Evolutionary conservation across 2,329 filamentous ascomycete genomes (phyloP).

Genomic region (Clonostachys sp.): DNA sequence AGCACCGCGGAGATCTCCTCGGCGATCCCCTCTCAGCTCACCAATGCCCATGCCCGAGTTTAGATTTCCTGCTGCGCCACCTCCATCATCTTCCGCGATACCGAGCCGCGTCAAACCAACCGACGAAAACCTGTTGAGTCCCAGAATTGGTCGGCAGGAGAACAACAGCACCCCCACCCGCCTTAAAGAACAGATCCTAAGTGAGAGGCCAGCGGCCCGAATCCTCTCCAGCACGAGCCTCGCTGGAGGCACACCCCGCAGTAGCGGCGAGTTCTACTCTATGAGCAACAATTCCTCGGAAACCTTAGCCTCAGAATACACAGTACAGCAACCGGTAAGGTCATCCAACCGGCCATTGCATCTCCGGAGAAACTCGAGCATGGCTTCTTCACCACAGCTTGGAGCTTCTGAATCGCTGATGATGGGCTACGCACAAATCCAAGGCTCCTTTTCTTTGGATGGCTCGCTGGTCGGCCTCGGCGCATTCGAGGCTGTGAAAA

Average conservation of each 20-base stretch:
- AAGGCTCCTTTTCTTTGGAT: conserved; percentile 87
- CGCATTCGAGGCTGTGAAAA: conserved; percentile 92
- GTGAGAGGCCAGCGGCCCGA: conserved; percentile 47
- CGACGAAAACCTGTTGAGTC: conserved; percentile 34
- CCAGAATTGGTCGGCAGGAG: conserved; percentile 26
- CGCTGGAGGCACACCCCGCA: conserved; percentile 72
- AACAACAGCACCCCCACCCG: conserved; percentile 40
- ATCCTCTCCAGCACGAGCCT: conserved; percentile 76
- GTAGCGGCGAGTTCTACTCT: conserved; percentile 92
- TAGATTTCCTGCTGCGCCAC: conserved; percentile 46
- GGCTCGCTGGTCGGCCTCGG: conserved; percentile 85
- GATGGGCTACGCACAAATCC: conserved; percentile 96
- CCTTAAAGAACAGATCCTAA: conserved; percentile 44
- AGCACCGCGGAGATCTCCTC: conserved; percentile 16
- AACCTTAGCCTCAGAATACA: conserved; percentile 86
- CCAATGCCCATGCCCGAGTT: conserved; percentile 48
- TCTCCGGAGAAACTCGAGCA: conserved; percentile 39
- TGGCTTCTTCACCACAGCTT: conserved; percentile 31
- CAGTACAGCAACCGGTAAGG: conserved; percentile 41
- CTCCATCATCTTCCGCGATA: conserved; percentile 27
- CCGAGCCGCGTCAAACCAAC: conserved; percentile 14
- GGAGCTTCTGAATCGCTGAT: conserved; percentile 74
- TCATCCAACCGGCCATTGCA: conserved; percentile 33
- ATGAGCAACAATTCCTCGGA: conserved; percentile 93
- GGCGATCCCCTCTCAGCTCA: conserved; percentile 32